Evolutionary conservation across 2,329 filamentous ascomycete species (phyloP).

Genomic region (Juglanconis oblonga): DNA sequence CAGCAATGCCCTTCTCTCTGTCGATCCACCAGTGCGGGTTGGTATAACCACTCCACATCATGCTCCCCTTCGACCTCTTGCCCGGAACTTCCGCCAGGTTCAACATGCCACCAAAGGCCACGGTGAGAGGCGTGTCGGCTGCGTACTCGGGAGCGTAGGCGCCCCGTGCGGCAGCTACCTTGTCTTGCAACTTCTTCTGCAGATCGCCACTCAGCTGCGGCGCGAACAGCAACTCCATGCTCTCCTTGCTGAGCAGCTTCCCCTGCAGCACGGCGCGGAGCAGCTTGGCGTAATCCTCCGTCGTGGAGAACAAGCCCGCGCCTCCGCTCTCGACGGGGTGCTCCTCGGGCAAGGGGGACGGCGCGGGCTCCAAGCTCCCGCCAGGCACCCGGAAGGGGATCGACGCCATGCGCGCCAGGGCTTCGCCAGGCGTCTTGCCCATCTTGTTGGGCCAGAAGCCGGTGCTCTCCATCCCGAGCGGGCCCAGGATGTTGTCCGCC

Average conservation of each 20-base stretch:
- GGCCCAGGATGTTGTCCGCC: constrained; percentile 20
- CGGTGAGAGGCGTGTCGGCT: neutral
- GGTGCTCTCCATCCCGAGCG: constrained; percentile 20
- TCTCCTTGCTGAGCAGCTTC: constrained; percentile 17
- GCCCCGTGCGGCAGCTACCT: neutral
- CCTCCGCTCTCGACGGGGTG: constrained; percentile 24
- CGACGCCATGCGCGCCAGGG: neutral
- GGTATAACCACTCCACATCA: constrained; percentile 13
- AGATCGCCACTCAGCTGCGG: constrained; percentile 19
- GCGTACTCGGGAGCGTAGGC: constrained; percentile 4
- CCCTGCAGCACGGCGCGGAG: constrained; percentile 14
- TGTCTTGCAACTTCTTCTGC: constrained; percentile 18
- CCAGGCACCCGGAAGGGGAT: constrained; percentile 3
- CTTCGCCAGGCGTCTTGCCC: neutral
- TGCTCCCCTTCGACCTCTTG: constrained; percentile 8
- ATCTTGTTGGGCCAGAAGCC: constrained; percentile 24
- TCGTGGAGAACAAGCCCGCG: constrained; percentile 22
- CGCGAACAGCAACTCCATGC: constrained; percentile 21
- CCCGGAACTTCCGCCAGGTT: constrained; percentile 12
- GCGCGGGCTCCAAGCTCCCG: neutral
- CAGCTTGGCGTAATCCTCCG: constrained; percentile 22
- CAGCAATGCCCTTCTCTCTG: constrained; percentile 2
- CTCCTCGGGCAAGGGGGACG: constrained; percentile 1
- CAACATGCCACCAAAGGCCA: constrained; percentile 12
- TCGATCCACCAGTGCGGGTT: constrained; percentile 15